These are phyloP conservation scores for Hanseniaspora vineae DNA, from an alignment of 805 yeast species.

Conservation along the genomic window DNA sequence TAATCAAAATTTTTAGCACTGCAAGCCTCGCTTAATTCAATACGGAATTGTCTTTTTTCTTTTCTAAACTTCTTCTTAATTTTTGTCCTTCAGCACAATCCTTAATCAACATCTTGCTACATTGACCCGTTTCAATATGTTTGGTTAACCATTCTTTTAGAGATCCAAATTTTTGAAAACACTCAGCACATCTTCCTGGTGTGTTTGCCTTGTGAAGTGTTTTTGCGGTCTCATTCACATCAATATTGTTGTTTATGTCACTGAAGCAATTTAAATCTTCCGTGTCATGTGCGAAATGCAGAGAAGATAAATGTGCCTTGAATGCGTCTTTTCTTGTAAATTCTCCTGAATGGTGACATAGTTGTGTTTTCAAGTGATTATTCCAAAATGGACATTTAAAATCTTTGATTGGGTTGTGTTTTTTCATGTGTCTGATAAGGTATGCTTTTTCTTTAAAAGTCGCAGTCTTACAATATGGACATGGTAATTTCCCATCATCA, in stretches of 20 bases:
- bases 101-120: slow-evolving; percentile 18
- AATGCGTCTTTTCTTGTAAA: slow-evolving; percentile 71
- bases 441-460: slow-evolving; percentile 58
- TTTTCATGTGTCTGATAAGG: slow-evolving; percentile 67
- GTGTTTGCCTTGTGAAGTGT: slow-evolving; percentile 4
- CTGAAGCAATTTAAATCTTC: slow-evolving; percentile 39
- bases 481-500: not conserved
- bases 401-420: slow-evolving; percentile 66
- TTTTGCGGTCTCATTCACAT: no score
- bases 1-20: no score
- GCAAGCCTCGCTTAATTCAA: no score
- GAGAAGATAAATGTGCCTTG: slow-evolving; percentile 65
- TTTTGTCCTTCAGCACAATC: slow-evolving; percentile 3
- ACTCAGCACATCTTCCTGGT: slow-evolving; percentile 53
- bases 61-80: slow-evolving; percentile 4
- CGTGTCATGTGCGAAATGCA: slow-evolving; percentile 44
- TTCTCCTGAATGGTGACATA: slow-evolving; percentile 50
- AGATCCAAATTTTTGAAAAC: slow-evolving; percentile 40
- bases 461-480: slow-evolving; percentile 37
- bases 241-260: no score
- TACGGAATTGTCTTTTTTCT: not conserved
- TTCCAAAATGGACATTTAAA: slow-evolving; percentile 65
- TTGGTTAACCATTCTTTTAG: slow-evolving; percentile 56
- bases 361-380: slow-evolving; percentile 11
- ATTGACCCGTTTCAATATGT: slow-evolving; percentile 51